Percentiles rank a stretch among this genome's conserved stretches.
Conservation (phyloP, 1,284 basidiomycete species). For the Exobasidium rhododendri region DNA sequence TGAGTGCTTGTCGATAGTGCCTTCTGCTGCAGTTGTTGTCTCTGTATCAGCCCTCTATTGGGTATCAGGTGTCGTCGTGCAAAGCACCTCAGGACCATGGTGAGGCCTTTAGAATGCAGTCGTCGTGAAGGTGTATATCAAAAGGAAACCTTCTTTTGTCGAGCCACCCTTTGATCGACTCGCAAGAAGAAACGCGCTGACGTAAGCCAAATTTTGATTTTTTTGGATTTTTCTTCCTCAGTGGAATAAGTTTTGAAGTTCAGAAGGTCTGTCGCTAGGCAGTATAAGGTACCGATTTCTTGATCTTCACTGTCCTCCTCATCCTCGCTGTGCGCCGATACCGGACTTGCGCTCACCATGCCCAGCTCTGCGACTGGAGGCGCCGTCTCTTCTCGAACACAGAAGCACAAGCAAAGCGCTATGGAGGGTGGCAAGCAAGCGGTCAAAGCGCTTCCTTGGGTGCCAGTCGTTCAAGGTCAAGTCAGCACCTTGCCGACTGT, state of each 20-base stretch:
- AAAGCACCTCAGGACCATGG: constrained; percentile 9
- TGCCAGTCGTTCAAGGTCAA: constrained; percentile 18
- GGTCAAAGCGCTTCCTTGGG: constrained; percentile 7
- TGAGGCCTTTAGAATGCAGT: neutral
- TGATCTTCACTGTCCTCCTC: no score
- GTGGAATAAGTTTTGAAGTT: no score
- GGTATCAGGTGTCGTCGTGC: constrained; percentile 5
- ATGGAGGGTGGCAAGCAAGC: neutral
- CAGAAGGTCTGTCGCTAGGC: no score
- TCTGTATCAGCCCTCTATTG: neutral
- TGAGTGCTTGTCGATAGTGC: neutral
- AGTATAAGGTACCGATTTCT: no score
- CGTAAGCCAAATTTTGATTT: neutral
- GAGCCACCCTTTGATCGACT: neutral
- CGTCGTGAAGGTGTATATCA: no score
- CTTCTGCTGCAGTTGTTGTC: neutral
- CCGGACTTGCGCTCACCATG: no score
- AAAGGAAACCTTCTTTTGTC: neutral
- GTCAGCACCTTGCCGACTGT: constrained; percentile 18
- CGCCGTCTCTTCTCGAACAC: neutral
- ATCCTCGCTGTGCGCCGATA: no score
- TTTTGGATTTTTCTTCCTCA: no score
- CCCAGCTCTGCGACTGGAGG: neutral
- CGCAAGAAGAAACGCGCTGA: neutral
- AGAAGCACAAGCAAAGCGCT: neutral